Percentiles rank a stretch among this genome's conserved stretches.
Conservation (phyloP, 352 stramenopile species). For the Globisporangium uncinulatum region DNA sequence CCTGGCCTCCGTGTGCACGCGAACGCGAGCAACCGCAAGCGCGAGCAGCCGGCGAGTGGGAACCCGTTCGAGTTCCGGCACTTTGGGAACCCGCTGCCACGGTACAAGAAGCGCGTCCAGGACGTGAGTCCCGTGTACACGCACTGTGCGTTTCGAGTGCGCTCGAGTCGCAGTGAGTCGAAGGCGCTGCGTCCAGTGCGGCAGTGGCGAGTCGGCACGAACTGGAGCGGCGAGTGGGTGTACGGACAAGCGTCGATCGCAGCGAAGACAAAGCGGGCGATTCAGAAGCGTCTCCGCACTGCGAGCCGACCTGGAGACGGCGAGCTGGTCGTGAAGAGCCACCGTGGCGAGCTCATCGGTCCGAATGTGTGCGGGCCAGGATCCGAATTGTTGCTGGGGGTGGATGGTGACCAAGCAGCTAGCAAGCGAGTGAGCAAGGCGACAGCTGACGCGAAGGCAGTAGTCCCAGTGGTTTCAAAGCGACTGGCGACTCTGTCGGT, state of each 20-base stretch:
- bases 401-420: too few species aligned
- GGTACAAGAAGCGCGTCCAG: constrained; percentile 55
- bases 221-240: constrained; percentile 63
- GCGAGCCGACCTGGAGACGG: constrained; percentile 18
- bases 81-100: constrained; percentile 48
- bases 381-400: neutral
- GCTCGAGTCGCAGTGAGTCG: constrained; percentile 14
- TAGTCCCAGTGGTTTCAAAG: constrained; percentile 1
- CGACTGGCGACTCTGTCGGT: constrained; percentile 17
- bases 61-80: constrained; percentile 59
- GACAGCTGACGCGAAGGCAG: neutral
- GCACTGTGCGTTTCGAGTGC: constrained; percentile 27
- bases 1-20: constrained; percentile 34
- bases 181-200: constrained; percentile 23
- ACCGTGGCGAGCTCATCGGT: constrained; percentile 43
- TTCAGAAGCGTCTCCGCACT: constrained; percentile 37
- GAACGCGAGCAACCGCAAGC: constrained; percentile 29
- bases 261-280: constrained; percentile 23
- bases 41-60: constrained; percentile 21
- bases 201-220: constrained; percentile 42
- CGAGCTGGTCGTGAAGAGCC: constrained; percentile 37
- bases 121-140: constrained; percentile 54
- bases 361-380: constrained; percentile 1
- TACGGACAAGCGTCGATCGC: constrained; percentile 35
- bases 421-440: neutral